Evolutionary conservation across 106 monocot genomes (phyloP), one percentile per base, ranked within the genome.

Genomic region (Phalaenopsis aphrodite): DNA sequence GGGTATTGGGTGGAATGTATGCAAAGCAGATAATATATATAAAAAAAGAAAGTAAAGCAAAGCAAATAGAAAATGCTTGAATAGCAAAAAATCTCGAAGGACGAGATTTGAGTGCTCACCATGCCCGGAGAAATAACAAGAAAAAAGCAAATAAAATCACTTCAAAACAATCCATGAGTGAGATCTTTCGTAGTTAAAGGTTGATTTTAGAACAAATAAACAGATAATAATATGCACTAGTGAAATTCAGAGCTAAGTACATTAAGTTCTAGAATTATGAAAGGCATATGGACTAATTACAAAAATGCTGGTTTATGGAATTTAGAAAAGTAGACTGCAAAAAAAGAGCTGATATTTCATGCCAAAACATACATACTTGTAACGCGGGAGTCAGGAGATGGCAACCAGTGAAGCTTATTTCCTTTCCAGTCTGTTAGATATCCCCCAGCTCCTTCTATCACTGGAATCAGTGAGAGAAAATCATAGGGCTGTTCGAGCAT

Each of bases 401-500:
- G 89, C 47, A 88, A 78, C 99, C 99, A 99, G 16, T 84, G 69
- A 72, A 99, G 88, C 66, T 81, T 87, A 56, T 88, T 72, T 76
- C 99, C 99, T 57, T 75, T 93, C 99, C 99, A 99, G 86, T 99
- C 93, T n/a, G 99, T 95, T 79, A 99, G 87, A 75, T 72, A 82
- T 55, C 97, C 97, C 69, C 99, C 99, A 73, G 99, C 94, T 49
- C 99, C 99, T 89, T 99, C 92, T 57, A 99, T 90, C 30, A 99
- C 99, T 5, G 99, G 95, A 82, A 99, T 87, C 78, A 99, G 56
- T 21, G 99, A 86, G 77, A 99, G 93, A 81, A 91, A 89, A 84
- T 99, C 99, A 74, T 99, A 99, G 45, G 97, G 97, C 97, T 99
- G 90, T 82, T 30, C 19, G 37, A 42, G 17, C 56, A 39, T 39